A percentile compares a stretch with the other conserved stretches of the same genome.
Evolutionary conservation across 2,329 filamentous ascomycete genomes (phyloP).

Genomic region (Saccharata proteae): DNA sequence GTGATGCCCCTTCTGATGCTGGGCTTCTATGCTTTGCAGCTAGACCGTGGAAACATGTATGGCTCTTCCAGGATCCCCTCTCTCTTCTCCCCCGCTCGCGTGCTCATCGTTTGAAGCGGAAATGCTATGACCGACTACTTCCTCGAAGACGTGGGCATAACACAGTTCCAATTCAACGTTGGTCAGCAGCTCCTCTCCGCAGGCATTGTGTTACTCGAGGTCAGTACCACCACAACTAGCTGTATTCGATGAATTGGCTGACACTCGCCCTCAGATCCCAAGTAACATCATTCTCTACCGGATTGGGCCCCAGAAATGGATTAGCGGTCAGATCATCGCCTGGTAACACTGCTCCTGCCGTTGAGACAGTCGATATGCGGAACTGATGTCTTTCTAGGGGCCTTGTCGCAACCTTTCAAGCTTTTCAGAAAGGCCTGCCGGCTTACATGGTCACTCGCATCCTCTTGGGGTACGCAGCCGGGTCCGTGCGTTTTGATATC

Average conservation of each 20-base stretch:
- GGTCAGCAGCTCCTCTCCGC: constrained; percentile 40
- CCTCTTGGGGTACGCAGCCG: constrained; percentile 29
- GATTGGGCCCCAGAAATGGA: constrained; percentile 41
- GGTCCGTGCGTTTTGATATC: background rate
- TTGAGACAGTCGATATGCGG: background rate
- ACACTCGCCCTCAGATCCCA: constrained; percentile 28
- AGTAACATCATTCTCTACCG: constrained; percentile 42
- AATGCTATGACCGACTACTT: constrained; percentile 43
- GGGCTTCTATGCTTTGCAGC: constrained; percentile 19
- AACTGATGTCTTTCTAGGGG: constrained; percentile 18
- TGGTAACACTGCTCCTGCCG: constrained; percentile 18
- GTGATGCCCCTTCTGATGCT: constrained; percentile 17
- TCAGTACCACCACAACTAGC: background rate
- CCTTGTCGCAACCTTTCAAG: constrained; percentile 42
- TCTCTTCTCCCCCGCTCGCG: background rate
- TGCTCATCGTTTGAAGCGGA: constrained; percentile 26
- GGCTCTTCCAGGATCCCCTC: background rate
- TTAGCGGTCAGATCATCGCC: constrained; percentile 41
- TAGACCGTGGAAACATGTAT: constrained; percentile 19
- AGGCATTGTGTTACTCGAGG: constrained; percentile 35
- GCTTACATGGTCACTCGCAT: constrained; percentile 40
- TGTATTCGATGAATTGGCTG: constrained; percentile 8
- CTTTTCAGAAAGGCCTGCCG: constrained; percentile 36
- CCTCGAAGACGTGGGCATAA: constrained; percentile 36
- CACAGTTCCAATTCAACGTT: constrained; percentile 43